Percentiles rank a stretch among this genome's conserved stretches.
These are phyloP conservation scores for Crithidia thermophila DNA, from an alignment of 208 protist genomes.

Conservation along the genomic window DNA sequence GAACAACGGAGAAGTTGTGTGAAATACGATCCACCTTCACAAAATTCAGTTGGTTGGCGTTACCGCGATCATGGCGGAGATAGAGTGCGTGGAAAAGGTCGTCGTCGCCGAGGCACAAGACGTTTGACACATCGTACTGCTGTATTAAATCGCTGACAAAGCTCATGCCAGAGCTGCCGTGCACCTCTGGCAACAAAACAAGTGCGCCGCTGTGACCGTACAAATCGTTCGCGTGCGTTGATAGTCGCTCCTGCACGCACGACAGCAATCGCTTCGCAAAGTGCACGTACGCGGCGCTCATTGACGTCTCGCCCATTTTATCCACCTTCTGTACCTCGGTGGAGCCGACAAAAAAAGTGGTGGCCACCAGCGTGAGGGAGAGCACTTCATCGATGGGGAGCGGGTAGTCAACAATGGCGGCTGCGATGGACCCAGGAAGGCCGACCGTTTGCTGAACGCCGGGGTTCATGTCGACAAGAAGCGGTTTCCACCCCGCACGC, in stretches of 20 bases:
- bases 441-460: conserved; percentile 53
- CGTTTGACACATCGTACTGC: conserved; percentile 62
- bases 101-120: conserved; percentile 79
- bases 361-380: conserved; percentile 47
- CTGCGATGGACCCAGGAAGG: conserved; percentile 67
- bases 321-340: conserved; percentile 55
- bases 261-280: conserved; percentile 45
- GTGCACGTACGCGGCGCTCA: conserved; percentile 67
- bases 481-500: conserved; percentile 73
- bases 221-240: conserved; percentile 49
- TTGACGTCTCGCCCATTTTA: conserved; percentile 38
- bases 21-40: conserved; percentile 69
- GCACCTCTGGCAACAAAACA: conserved; percentile 70
- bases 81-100: conserved; percentile 71
- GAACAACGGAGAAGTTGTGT: conserved; percentile 47
- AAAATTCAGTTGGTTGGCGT: conserved; percentile 12
- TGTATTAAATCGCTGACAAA: conserved; percentile 70
- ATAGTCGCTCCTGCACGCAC: conserved; percentile 49
- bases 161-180: conserved; percentile 56
- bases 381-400: conserved; percentile 68
- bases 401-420: conserved; percentile 74
- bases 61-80: conserved; percentile 32
- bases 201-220: conserved; percentile 76
- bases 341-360: conserved; percentile 80
- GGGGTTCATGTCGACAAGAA: conserved; percentile 77